A percentile compares a stretch with the other conserved stretches of the same genome.
phyloP scores from a whole-genome alignment of 345 rosid species.

The Punica granatum region DNA sequence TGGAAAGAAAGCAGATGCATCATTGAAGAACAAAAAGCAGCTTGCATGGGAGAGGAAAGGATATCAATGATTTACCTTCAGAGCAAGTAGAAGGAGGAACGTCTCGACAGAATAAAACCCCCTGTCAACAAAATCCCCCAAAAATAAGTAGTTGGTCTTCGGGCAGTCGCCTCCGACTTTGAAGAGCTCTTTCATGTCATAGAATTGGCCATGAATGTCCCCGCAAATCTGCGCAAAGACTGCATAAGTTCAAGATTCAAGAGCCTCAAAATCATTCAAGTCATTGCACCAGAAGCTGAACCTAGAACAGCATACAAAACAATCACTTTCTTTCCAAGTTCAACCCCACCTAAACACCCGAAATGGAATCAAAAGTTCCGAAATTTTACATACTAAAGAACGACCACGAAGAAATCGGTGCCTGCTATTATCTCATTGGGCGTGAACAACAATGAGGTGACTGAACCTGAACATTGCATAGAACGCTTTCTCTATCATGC shows the following conservation, averaged over 20 bases:
- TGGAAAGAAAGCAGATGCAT: not conserved
- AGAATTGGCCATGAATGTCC: conserved; percentile 97
- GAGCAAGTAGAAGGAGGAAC: conserved; percentile 83
- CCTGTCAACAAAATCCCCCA: conserved; percentile 97
- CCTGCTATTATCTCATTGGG: too few species aligned
- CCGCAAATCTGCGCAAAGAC: conserved; percentile 65
- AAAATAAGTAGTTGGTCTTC: conserved; percentile 89
- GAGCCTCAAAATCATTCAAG: not conserved
- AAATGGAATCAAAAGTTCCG: too few species aligned
- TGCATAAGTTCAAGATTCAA: not conserved
- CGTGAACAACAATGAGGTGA: too few species aligned
- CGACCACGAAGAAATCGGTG: too few species aligned
- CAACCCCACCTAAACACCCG: not conserved
- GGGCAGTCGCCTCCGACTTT: conserved; percentile 96
- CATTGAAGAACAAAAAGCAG: not conserved
- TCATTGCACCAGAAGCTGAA: not conserved
- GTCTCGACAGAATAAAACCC: conserved; percentile 98
- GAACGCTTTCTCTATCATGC: too few species aligned
- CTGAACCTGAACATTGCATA: too few species aligned
- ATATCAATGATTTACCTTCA: conserved; percentile 53
- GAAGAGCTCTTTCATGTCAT: conserved; percentile 97
- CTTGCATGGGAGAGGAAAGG: not conserved
- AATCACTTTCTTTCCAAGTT: too few species aligned
- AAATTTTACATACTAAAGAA: too few species aligned
- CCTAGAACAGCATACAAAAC: not conserved